Base-by-base conservation (phyloP, 306 rosid genomes). In the Prunus dulcis region DNA sequence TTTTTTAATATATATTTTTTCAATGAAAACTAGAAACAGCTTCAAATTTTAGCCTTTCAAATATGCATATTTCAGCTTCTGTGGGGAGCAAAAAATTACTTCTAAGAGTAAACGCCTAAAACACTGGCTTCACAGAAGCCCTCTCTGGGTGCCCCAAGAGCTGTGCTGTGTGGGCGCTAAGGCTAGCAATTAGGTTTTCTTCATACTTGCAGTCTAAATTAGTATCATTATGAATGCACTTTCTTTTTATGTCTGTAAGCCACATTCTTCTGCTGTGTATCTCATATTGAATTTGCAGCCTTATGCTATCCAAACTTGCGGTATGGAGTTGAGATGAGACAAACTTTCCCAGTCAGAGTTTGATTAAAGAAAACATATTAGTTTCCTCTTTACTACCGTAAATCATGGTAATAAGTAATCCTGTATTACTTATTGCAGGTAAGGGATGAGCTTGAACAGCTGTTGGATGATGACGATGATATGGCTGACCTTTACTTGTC, bases 401-500 rank as follows among this genome's bases (percentile, higher is more conserved):
- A 34, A 32, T 67, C 66, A 63, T 17, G 75, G 22, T 9, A 66
- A 30, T 64, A 17, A 34, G 27, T 58, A 52, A 51, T 22, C 12
- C 17, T 32, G 11, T 18, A n/a, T 74, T 34, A 7, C 70, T 18
- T 58, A 43, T 72, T 81, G 41, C 55, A 91, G 97, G 91, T 91
- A 52, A 87, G 97, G 83, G 99, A 95, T 67, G 99, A 90, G 73
- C 97, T 92, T 53, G 99, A 92, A 69, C 99, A 95, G 82, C 86
- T 95, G 76, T 88, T 90, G 79, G 97, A 92, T 65, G 99, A 95
- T 58, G 99, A 95, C 0, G 99, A 92, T 34, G 97, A 95, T 77
- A 92, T 92, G 99, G 97, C 99, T 46, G 99, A 92, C 74, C 96
- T 95, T 41, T 95, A 95, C 88, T 84, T 95, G 79, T 88, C 97